Evolutionary conservation across 192 early-diverging fungal genomes (phyloP).

Genomic region (Chytriomyces sp.): DNA sequence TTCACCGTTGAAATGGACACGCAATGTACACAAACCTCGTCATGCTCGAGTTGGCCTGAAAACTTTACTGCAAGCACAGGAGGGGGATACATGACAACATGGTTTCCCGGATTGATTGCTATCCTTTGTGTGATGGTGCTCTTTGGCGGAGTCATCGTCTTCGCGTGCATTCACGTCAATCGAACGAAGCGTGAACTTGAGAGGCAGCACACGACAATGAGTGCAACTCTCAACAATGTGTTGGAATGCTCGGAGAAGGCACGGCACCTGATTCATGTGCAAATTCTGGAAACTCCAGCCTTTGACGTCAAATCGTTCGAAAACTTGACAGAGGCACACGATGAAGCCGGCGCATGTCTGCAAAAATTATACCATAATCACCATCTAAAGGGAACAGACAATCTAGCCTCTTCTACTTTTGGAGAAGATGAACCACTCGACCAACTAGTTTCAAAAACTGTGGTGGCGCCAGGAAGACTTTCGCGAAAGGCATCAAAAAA

Average conservation of each 20-base stretch:
- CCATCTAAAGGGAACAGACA: neutral
- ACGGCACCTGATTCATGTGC: neutral
- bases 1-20: neutral
- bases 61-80: neutral
- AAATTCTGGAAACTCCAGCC: neutral
- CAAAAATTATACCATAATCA: neutral
- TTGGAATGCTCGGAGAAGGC: neutral
- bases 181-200: neutral
- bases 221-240: neutral
- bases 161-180: neutral
- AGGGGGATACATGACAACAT: neutral
- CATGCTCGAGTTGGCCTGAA: neutral
- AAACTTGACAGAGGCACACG: neutral
- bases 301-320: neutral
- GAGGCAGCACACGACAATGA: neutral
- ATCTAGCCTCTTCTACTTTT: neutral
- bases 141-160: neutral
- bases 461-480: too few relatives aligned
- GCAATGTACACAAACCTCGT: neutral
- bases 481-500: too few relatives aligned
- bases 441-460: neutral
- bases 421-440: neutral
- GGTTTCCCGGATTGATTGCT: neutral
- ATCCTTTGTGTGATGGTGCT: neutral
- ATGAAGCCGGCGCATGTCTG: neutral